Percentiles rank a stretch among this genome's conserved stretches.
These are phyloP conservation scores for Cercospora canescens DNA, from an alignment of 2,329 filamentous ascomycete species.

Conservation along the genomic window DNA sequence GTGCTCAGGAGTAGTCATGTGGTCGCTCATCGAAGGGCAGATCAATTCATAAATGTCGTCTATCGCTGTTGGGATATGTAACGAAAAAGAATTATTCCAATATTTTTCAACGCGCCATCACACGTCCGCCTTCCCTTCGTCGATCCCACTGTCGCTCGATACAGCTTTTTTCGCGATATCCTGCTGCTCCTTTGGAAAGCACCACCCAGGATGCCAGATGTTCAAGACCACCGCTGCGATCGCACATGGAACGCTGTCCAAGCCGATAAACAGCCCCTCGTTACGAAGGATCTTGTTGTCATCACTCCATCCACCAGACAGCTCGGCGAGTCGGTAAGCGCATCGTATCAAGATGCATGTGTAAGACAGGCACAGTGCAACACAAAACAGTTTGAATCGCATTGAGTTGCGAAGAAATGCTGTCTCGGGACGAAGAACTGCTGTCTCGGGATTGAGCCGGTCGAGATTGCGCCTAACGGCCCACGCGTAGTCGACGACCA, in stretches of 20 bases:
- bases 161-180: slow-evolving; percentile 13
- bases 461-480: slow-evolving; percentile 22
- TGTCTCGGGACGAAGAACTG: slow-evolving; percentile 34
- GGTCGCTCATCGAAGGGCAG: neutral
- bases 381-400: slow-evolving; percentile 32
- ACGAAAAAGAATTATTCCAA: neutral
- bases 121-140: slow-evolving; percentile 5
- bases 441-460: slow-evolving; percentile 28
- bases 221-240: slow-evolving; percentile 34
- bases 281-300: slow-evolving; percentile 29
- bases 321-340: slow-evolving; percentile 33
- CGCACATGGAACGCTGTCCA: slow-evolving; percentile 37
- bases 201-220: slow-evolving; percentile 35
- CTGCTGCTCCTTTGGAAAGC: slow-evolving; percentile 29
- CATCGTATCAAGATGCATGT: slow-evolving; percentile 32
- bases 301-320: slow-evolving; percentile 28
- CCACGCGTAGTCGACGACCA: slow-evolving; percentile 41
- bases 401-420: slow-evolving; percentile 37
- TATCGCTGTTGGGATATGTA: neutral
- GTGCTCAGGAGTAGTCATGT: neutral
- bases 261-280: slow-evolving; percentile 30
- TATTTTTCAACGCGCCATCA: neutral
- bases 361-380: slow-evolving; percentile 29
- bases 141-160: slow-evolving; percentile 6
- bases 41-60: neutral